Evolutionary conservation across 805 yeast genomes (phyloP).

Genomic region (Saccharomyces mikatae): DNA sequence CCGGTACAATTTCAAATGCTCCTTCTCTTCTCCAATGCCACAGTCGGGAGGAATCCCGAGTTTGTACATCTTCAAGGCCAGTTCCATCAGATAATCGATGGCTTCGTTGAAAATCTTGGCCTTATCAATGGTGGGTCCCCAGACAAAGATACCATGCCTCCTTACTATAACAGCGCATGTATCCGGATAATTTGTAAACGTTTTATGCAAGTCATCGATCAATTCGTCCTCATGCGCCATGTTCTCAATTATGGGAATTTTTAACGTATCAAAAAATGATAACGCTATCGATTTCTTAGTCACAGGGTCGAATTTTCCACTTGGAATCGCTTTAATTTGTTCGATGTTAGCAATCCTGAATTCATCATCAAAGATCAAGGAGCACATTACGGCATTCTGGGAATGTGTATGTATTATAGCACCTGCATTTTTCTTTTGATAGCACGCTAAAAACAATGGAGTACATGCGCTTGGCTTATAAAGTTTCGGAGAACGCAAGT

Average conservation of each 20-base stretch:
- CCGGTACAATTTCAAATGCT: slow-evolving; percentile 7
- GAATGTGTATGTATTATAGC: slow-evolving; percentile 96
- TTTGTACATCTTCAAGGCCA: slow-evolving; percentile 76
- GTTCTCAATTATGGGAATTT: slow-evolving; percentile 86
- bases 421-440: slow-evolving; percentile 62
- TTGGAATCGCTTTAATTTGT: slow-evolving; percentile 88
- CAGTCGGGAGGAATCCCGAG: slow-evolving; percentile 50
- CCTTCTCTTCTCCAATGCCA: slow-evolving; percentile 30
- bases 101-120: slow-evolving; percentile 93
- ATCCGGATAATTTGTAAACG: slow-evolving; percentile 63
- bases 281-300: slow-evolving; percentile 47
- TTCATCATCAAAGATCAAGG: slow-evolving; percentile 60
- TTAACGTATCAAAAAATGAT: slow-evolving; percentile 63
- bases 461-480: slow-evolving; percentile 92
- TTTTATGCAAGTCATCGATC: slow-evolving; percentile 53
- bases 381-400: slow-evolving; percentile 74
- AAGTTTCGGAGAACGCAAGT: slow-evolving; percentile 51
- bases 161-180: slow-evolving; percentile 83
- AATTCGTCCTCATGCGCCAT: slow-evolving; percentile 83
- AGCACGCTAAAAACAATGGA: slow-evolving; percentile 73
- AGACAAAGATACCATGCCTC: slow-evolving; percentile 91
- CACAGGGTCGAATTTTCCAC: slow-evolving; percentile 40
- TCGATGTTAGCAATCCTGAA: slow-evolving; percentile 76
- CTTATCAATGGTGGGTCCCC: slow-evolving; percentile 90
- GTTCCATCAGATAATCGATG: slow-evolving; percentile 76